A percentile compares a stretch with the other conserved stretches of the same genome.
These are phyloP conservation scores for Fusarium continuum DNA, from an alignment of 2,329 filamentous ascomycete species.

Conservation along the genomic window DNA sequence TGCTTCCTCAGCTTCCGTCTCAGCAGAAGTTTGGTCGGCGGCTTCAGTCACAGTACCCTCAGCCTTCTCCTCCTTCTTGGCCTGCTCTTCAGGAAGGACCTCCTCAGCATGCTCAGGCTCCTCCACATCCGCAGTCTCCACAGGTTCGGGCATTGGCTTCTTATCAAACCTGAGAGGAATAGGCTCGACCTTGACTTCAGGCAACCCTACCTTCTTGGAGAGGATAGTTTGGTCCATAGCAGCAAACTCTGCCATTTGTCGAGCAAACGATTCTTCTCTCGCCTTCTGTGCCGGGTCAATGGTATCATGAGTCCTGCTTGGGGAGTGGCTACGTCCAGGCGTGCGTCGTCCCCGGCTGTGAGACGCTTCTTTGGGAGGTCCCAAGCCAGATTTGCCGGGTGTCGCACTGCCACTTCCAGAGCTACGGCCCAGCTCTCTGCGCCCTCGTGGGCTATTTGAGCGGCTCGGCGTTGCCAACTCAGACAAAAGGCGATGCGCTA, in stretches of 20 bases:
- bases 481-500: slow-evolving; percentile 70
- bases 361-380: slow-evolving; percentile 56
- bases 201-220: slow-evolving; percentile 62
- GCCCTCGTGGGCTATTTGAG: slow-evolving; percentile 59
- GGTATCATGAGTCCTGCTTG: slow-evolving; percentile 46
- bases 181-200: slow-evolving; percentile 52
- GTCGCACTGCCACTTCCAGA: slow-evolving; percentile 47
- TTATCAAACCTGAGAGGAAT: slow-evolving; percentile 60
- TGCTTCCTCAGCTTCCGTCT: background rate
- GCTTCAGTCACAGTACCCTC: slow-evolving; percentile 10
- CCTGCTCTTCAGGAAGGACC: background rate
- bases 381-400: slow-evolving; percentile 47
- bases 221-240: slow-evolving; percentile 71
- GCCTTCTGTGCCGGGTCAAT: slow-evolving; percentile 44
- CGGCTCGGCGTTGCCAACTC: slow-evolving; percentile 66
- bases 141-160: slow-evolving; percentile 37
- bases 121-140: slow-evolving; percentile 39
- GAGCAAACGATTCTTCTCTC: slow-evolving; percentile 51
- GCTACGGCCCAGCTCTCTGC: slow-evolving; percentile 55
- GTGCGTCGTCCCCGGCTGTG: slow-evolving; percentile 48
- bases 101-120: slow-evolving; percentile 3
- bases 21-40: slow-evolving; percentile 1
- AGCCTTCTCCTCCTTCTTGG: slow-evolving; percentile 13
- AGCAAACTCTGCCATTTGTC: slow-evolving; percentile 68
- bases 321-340: slow-evolving; percentile 54